A percentile compares a stretch with the other conserved stretches of the same genome.
Evolutionary conservation across 371 early-diverging fungal genomes (phyloP).

Genomic region (Lichtheimia hyalospora): DNA sequence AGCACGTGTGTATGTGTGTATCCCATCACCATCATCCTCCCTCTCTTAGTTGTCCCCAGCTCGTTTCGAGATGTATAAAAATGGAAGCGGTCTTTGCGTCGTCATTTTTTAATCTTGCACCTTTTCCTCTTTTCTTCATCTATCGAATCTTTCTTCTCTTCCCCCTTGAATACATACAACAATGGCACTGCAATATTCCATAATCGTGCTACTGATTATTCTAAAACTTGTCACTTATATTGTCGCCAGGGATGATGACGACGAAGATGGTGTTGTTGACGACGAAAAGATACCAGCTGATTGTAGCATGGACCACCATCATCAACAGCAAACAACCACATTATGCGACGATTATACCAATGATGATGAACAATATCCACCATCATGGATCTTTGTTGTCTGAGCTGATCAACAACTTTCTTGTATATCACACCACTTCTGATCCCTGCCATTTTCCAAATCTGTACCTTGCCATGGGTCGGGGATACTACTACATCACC

Average conservation of each 20-base stretch:
- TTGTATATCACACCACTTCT: neutral
- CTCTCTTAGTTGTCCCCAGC: conserved; percentile 1
- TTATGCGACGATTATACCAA: neutral
- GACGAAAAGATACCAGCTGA: conserved; percentile 2
- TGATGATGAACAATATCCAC: neutral
- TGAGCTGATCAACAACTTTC: conserved; percentile 2
- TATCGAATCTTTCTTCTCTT: neutral
- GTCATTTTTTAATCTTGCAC: neutral
- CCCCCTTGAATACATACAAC: neutral
- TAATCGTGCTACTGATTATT: conserved; percentile 15
- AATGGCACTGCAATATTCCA: conserved; percentile 19
- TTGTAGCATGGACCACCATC: neutral
- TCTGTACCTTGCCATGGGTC: too few species aligned
- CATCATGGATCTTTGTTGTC: conserved; percentile 9
- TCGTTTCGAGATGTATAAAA: too few species aligned
- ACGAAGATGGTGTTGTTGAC: conserved; percentile 4
- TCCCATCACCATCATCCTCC: conserved; percentile 33
- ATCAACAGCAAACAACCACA: neutral
- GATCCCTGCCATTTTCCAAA: too few species aligned
- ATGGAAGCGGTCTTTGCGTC: neutral
- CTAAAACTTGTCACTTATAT: conserved; percentile 13
- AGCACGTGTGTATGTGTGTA: conserved; percentile 54
- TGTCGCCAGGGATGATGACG: conserved; percentile 10
- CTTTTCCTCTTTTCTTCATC: neutral
- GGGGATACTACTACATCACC: too few species aligned